Evolutionary conservation across 2,329 filamentous ascomycete genomes (phyloP).

Genomic region (Claviceps africana): DNA sequence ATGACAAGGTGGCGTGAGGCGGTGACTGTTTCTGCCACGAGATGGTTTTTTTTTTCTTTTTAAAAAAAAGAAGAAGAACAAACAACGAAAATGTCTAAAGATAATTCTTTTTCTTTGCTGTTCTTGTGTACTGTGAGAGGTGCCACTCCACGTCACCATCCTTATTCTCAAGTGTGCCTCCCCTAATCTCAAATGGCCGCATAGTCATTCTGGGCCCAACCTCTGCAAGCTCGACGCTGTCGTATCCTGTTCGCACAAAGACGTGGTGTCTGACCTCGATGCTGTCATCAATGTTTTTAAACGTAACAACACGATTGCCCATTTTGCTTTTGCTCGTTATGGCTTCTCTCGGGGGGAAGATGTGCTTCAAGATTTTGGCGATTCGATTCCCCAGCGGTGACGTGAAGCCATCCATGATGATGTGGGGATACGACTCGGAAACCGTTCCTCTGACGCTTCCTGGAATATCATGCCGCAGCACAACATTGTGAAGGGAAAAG

Average conservation of each 20-base stretch:
- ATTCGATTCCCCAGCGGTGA: constrained; percentile 68
- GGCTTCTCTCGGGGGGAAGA: constrained; percentile 80
- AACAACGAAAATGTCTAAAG: neutral
- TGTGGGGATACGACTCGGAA: constrained; percentile 80
- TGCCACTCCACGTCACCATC: constrained; percentile 96
- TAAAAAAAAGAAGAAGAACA: neutral
- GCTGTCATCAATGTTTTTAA: constrained; percentile 85
- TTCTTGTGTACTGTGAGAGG: constrained; percentile 87
- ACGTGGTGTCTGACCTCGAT: constrained; percentile 77
- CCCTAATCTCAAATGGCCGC: constrained; percentile 83
- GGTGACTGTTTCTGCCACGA: neutral
- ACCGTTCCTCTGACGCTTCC: constrained; percentile 77
- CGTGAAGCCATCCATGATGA: constrained; percentile 90
- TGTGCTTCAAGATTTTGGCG: constrained; percentile 80
- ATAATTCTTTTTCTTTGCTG: constrained; percentile 70
- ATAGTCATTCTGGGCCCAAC: constrained; percentile 96
- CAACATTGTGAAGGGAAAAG: constrained; percentile 84
- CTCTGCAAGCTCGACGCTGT: constrained; percentile 77
- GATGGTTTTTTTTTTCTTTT: too few relatives aligned
- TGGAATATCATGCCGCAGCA: constrained; percentile 84
- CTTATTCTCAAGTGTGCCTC: constrained; percentile 84
- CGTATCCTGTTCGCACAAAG: constrained; percentile 83
- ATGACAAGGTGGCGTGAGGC: neutral
- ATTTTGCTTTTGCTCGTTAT: constrained; percentile 59
- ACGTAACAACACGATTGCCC: constrained; percentile 79